Evolutionary conservation across 2,329 filamentous ascomycete genomes (phyloP).

Genomic region (Madurella fahalii): DNA sequence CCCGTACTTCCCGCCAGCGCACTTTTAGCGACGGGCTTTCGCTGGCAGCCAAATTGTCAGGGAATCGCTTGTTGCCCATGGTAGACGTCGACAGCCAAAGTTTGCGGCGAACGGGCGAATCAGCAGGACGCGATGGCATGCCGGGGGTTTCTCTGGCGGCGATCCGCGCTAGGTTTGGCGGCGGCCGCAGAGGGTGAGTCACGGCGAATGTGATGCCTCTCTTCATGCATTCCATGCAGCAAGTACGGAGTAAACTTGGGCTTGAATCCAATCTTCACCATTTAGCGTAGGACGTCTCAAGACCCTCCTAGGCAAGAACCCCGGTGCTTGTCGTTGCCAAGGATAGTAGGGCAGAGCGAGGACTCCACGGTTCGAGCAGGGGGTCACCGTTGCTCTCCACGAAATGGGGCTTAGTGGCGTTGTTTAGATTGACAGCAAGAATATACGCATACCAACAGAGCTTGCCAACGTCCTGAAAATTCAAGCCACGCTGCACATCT

Average conservation of each 20-base stretch:
- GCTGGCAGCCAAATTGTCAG: not conserved
- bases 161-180: slow-evolving; percentile 11
- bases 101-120: slow-evolving; percentile 8
- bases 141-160: not conserved
- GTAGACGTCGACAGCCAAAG: not conserved
- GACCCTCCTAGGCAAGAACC: slow-evolving; percentile 2
- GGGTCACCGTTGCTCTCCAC: not conserved
- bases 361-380: no score
- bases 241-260: not conserved
- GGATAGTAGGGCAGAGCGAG: not conserved
- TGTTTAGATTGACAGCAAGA: not conserved
- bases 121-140: not conserved
- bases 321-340: not conserved
- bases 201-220: slow-evolving; percentile 4
- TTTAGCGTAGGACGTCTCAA: not conserved
- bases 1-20: not conserved
- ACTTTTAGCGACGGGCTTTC: not conserved
- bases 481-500: not conserved
- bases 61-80: not conserved
- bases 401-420: not conserved
- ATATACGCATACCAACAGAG: no score
- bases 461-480: no score
- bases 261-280: no score
- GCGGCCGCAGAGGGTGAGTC: slow-evolving; percentile 19
- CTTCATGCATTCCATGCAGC: not conserved